These are phyloP conservation scores for Kuraishia ogatae DNA, from an alignment of 805 yeast genomes.

Conservation along the genomic window DNA sequence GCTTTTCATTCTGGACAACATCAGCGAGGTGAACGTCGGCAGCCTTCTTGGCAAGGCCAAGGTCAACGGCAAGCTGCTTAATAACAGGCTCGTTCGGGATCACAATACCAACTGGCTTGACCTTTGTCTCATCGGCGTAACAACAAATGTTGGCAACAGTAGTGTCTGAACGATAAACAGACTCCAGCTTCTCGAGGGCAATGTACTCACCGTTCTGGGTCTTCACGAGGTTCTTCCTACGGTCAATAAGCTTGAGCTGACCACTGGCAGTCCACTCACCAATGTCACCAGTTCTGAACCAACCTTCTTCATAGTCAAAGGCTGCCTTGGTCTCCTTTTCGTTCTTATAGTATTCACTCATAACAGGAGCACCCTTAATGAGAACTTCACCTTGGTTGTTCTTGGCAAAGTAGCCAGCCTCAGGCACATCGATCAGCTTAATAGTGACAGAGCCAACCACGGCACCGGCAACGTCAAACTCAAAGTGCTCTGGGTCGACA, in stretches of 20 bases:
- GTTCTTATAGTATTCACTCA: constrained; percentile 74
- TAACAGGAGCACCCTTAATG: constrained; percentile 66
- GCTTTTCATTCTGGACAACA: constrained; percentile 45
- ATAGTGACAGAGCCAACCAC: constrained; percentile 76
- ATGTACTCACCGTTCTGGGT: constrained; percentile 96
- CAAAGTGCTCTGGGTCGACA: constrained; percentile 54
- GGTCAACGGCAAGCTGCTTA: constrained; percentile 48
- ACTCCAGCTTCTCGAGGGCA: constrained; percentile 91
- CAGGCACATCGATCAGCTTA: constrained; percentile 85
- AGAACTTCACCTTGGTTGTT: constrained; percentile 90
- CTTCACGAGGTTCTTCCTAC: constrained; percentile 93
- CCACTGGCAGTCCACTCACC: constrained; percentile 88
- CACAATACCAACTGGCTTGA: constrained; percentile 87
- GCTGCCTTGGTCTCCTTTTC: constrained; percentile 72
- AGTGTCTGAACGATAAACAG: constrained; percentile 78
- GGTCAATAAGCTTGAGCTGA: constrained; percentile 76
- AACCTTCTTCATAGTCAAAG: constrained; percentile 68
- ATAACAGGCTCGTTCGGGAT: constrained; percentile 70
- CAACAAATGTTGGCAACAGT: constrained; percentile 79
- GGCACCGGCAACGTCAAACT: constrained; percentile 74
- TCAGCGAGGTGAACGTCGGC: constrained; percentile 37
- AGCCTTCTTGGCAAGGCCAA: constrained; percentile 35
- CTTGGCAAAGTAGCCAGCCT: constrained; percentile 85
- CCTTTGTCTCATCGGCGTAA: constrained; percentile 82
- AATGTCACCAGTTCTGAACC: constrained; percentile 97